phyloP scores from a whole-genome alignment of 805 yeast species.

The Monosporozyma yasuniensis region DNA sequence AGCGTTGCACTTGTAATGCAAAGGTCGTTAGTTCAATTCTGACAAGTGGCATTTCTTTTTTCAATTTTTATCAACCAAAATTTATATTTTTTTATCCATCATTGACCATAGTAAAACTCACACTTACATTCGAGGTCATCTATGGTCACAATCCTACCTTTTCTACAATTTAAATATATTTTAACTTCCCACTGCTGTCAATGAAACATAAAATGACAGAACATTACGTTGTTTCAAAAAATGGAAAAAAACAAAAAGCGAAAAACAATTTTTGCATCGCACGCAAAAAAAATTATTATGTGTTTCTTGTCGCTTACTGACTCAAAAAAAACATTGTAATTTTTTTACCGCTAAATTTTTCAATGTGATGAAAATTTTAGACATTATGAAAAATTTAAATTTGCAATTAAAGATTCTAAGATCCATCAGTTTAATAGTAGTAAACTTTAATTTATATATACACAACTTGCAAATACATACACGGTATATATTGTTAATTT shows the following conservation, averaged over 20 bases:
- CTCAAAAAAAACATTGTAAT: too few species aligned
- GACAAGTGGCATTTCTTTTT: slow-evolving; percentile 58
- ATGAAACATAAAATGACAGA: too few species aligned
- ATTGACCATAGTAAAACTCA: background rate
- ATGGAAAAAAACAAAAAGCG: too few species aligned
- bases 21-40: slow-evolving; percentile 93
- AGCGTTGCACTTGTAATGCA: slow-evolving; percentile 99
- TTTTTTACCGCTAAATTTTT: background rate
- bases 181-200: too few species aligned
- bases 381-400: background rate
- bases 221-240: too few species aligned
- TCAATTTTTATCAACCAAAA: background rate
- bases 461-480: background rate
- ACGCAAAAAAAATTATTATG: background rate
- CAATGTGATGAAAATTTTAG: background rate
- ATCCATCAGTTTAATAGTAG: background rate
- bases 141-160: too few species aligned
- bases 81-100: background rate
- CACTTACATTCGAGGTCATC: too few species aligned
- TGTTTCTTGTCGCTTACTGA: too few species aligned
- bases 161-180: too few species aligned
- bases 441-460: background rate
- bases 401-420: background rate
- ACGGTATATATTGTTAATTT: background rate
- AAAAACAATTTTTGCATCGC: background rate